Base-by-base conservation (phyloP, 2,329 filamentous ascomycete species). In the Beauveria rudraprayagi region DNA sequence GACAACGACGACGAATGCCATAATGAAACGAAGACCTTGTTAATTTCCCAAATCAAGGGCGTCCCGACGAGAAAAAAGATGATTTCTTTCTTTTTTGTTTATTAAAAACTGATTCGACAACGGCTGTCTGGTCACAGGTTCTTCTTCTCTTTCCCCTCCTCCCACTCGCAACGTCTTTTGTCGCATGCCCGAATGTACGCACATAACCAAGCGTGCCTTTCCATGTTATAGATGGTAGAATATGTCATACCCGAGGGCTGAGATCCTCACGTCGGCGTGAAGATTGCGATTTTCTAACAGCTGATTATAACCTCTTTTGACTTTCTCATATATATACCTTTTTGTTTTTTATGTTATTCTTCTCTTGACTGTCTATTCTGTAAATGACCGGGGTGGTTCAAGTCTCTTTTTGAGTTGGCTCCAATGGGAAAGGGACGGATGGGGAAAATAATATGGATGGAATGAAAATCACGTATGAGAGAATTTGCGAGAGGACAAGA, bases 171-270 rank as follows among this genome's bases (percentile, higher is more conserved):
- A n/a, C 14, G 43, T 51, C 46, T 16, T 24, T 40, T 22, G 26
- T 28, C 22, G 40, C 34, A 47, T 30, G 22, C 46, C 56, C 34
- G 11, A 19, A 50, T 37, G 34, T 17, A 43, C 34, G 16, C 4
- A 40, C 5, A 34, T 28, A 28, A 14, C 19, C n/a, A 30, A 43
- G 24, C 14, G 40, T 22, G 22, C 44, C 19, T 57, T 47, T 30
- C 22, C 55, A 48, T 40, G 55, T 57, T 30, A 48, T 60, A 60
- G 30, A 53, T 53, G 56, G 56, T 60, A 48, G 58, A 55, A 54
- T 48, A 60, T 54, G 48, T 60, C 58, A 60, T 60, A 54, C 51
- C 50, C 58, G 58, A 60, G 51, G 58, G 28, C 17, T 48, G 50
- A 48, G 34, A 28, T 48, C 51, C 43, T 60, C 58, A 60, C 16